Base-by-base conservation (phyloP, 2,329 filamentous ascomycete species). In the Verruconis gallopava region DNA sequence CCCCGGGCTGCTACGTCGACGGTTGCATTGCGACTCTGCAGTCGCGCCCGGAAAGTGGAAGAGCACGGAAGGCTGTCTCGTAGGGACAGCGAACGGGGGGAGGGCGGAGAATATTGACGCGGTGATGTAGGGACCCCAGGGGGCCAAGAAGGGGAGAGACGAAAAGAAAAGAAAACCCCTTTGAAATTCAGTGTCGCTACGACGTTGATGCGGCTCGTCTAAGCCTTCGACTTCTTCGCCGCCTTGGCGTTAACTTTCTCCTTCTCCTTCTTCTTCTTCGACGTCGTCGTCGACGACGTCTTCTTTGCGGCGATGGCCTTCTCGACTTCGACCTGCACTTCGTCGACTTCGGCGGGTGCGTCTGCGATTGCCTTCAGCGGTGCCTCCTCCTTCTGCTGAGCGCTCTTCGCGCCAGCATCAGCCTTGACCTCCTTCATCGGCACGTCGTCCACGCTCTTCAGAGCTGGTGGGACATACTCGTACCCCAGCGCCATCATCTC, bases 401-500 rank as follows among this genome's bases (percentile, higher is more conserved):
- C 50, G 37, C 55, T 52, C 3, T 54, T 35, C 14, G 50, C 49
- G 22, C 48, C 48, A 3, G 45, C 48, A n/a, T 52, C 54, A 43
- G 55, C 54, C 36, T 52, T 53, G 33, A 47, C 48, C 46, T 56
- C 54, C 46, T 63, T 65, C 44, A 66, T 59, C 15, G 67, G 62
- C 38, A 77, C 66, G 36, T 65, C 64, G 18, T 72, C 68, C 4
- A 77, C 72, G 22, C 62, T 61, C 68, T 84, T 93, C 50, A 94
- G 63, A 50, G 70, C 65, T 1, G 85, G 85, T 17, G 75, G 72
- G 40, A 84, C 74, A 54, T 85, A 88, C 46, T 91, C 79, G 61
- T 98, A 96, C 6, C 82, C 89, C 46, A 93, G 62, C 33, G 72
- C 77, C 69, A 84, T 79, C 50, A 95, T 66, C 65, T 83, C 82